Percentiles rank a stretch among this genome's conserved stretches.
Evolutionary conservation across 2,329 filamentous ascomycete genomes (phyloP).

Genomic region (Fusarium luffae): DNA sequence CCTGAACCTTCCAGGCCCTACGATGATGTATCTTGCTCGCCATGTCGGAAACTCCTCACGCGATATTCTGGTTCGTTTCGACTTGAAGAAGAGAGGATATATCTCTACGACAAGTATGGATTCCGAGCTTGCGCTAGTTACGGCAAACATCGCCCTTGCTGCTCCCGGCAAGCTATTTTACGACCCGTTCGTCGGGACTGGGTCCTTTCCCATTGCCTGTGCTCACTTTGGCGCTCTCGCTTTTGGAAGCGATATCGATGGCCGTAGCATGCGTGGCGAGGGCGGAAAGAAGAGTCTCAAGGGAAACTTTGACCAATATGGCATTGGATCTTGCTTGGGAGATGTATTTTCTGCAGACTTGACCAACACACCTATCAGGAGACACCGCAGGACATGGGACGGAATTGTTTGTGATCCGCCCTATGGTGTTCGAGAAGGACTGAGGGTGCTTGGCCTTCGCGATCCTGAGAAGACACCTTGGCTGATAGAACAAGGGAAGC

Average conservation of each 20-base stretch:
- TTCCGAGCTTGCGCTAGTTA: constrained; percentile 88
- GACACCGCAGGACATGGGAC: constrained; percentile 73
- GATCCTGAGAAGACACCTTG: constrained; percentile 70
- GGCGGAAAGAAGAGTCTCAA: constrained; percentile 61
- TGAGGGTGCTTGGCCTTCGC: constrained; percentile 85
- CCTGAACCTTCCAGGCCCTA: constrained; percentile 63
- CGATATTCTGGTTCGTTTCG: constrained; percentile 76
- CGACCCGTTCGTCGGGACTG: constrained; percentile 95
- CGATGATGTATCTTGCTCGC: constrained; percentile 76
- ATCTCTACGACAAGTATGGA: constrained; percentile 99
- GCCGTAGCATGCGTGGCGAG: constrained; percentile 83
- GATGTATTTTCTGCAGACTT: constrained; percentile 88
- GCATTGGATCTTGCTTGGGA: constrained; percentile 71
- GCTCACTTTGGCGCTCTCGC: constrained; percentile 88
- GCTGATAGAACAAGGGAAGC: constrained; percentile 75
- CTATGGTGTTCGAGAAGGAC: constrained; percentile 91
- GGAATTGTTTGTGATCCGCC: constrained; percentile 96
- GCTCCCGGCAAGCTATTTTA: constrained; percentile 87
- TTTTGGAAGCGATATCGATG: constrained; percentile 93
- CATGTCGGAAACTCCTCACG: constrained; percentile 74
- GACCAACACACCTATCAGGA: constrained; percentile 82
- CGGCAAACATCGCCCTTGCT: constrained; percentile 89
- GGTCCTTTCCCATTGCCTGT: constrained; percentile 89
- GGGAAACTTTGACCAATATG: constrained; percentile 89
- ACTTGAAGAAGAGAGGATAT: constrained; percentile 92